Evolutionary conservation across 2,329 filamentous ascomycete species (phyloP), one percentile per base, ranked within the genome.

Genomic region (Microthyrium microscopicum): DNA sequence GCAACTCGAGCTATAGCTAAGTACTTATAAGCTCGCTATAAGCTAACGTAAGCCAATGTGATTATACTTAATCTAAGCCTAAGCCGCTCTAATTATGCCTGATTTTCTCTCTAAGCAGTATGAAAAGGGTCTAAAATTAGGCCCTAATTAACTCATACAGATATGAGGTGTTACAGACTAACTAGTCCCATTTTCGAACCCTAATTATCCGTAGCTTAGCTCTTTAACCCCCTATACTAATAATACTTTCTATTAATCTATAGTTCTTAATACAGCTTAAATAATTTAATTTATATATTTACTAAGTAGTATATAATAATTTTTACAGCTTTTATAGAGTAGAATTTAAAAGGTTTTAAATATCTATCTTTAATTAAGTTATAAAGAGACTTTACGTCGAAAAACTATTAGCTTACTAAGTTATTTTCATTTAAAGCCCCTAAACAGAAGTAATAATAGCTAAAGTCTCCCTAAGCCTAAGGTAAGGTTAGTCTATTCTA

Each of bases 171-270:
- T 39, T 29, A 34, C 3, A 31, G 32, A 40, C 33, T 40, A 28
- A 43, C 41, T 41, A 33, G 40, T 43, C 40, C 41, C 25, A 40
- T 40, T 41, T 43, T 41, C 38, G 40, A 40, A 31, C 35, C 38
- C 26, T 28, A 37, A 32, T 39, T 30, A 34, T 41, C 40, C 24
- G 38, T 43, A 37, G 41, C 41, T 43, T 41, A 40, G 40, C 38
- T 41, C 35, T 43, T 39, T 22, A 29, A 41, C 40, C 41, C 11
- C 39, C 38, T 37, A 31, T 41, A 37, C 41, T 34, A 36, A 33
- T 33, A 41, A 43, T 40, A 40, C 41, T 43, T 43, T 41, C 40
- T 36, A 35, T 41, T 40, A 4, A 43, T 37, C 40, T 33, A 35
- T 33, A 40, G 38, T 41, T 35, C 33, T 39, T 33, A 41, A 41